Base-by-base conservation (phyloP, 2,329 filamentous ascomycete genomes). In the Paracorniculantispora psalliotae region DNA sequence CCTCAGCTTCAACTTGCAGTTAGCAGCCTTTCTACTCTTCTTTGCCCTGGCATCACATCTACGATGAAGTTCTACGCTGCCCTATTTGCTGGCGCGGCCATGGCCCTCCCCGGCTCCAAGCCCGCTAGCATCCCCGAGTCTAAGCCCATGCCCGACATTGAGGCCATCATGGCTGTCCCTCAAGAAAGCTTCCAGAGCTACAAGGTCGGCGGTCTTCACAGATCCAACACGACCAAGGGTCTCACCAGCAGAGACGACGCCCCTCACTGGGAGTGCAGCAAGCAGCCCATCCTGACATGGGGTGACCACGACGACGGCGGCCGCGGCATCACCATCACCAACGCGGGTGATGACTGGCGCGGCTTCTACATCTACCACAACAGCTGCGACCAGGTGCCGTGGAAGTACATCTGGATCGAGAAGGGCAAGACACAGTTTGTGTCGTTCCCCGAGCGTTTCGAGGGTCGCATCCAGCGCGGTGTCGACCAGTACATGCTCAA, bases 321-420 rank as follows among this genome's bases (percentile, higher is more conserved):
- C 25, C 51, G 46, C 25, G 51, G 35, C 23, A 15, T 60, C 33
- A 55, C 44, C 28, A 60, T 60, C 7, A 60, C 58, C 33, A 51
- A 60, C 21, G 51, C 30, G 8, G 35, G 51, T 23, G 33, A 60
- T 21, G 58, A 51, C 51, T 56, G 51, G 51, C 49, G 50, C 23
- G 57, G 57, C 17, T 59, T 59, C 35, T 59, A 59, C 43, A 59
- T 59, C 50, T 68, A 67, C 61, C 63, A 68, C 52, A 69, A 69
- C 61, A 63, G 51, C 47, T 69, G 67, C 59, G 67, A 69, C 55
- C 54, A 41, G 10, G 55, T 67, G 3, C 66, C 67, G 0, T 65
- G 64, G 61, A 67, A 69, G 61, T 66, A 69, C 59, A 64, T 69
- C 37, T 67, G 64, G 65, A 59, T 69, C 15, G 59, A 53, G 13